Conservation (phyloP, 2,329 filamentous ascomycete genomes). For the Colletotrichum plurivorum region DNA sequence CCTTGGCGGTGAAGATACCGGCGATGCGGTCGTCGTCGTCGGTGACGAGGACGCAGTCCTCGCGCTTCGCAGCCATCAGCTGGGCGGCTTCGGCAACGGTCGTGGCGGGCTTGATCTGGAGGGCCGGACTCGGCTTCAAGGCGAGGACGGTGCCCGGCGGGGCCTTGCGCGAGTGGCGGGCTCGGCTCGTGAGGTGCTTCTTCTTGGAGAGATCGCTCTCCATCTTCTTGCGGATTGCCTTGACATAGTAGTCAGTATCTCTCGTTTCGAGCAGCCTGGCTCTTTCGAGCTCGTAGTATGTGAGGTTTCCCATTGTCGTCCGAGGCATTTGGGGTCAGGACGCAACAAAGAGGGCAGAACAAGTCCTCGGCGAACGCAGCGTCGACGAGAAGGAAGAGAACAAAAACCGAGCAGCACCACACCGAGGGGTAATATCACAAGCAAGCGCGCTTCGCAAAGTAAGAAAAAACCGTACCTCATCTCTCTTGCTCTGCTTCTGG, state of each 20-base stretch:
- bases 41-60: slow-evolving; percentile 97
- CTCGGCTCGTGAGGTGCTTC: slow-evolving; percentile 83
- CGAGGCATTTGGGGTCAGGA: not conserved
- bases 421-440: slow-evolving; percentile 29
- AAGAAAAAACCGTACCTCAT: slow-evolving; percentile 81
- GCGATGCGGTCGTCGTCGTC: slow-evolving; percentile 98
- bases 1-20: slow-evolving; percentile 99
- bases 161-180: slow-evolving; percentile 90
- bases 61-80: slow-evolving; percentile 98
- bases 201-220: slow-evolving; percentile 99
- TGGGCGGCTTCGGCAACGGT: slow-evolving; percentile 97
- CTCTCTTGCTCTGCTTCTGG: slow-evolving; percentile 96
- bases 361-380: not conserved
- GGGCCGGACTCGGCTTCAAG: slow-evolving; percentile 92
- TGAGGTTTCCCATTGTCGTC: slow-evolving; percentile 32
- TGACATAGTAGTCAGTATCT: slow-evolving; percentile 51
- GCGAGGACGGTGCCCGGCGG: slow-evolving; percentile 96
- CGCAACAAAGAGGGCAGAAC: not conserved
- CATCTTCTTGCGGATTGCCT: slow-evolving; percentile 98
- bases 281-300: slow-evolving; percentile 40
- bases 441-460: not conserved
- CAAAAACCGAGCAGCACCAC: not conserved
- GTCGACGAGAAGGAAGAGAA: not conserved
- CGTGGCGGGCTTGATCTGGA: slow-evolving; percentile 96
- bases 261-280: slow-evolving; percentile 40